phyloP scores from a whole-genome alignment of 441 rosid genomes.

The Gossypium laxum region DNA sequence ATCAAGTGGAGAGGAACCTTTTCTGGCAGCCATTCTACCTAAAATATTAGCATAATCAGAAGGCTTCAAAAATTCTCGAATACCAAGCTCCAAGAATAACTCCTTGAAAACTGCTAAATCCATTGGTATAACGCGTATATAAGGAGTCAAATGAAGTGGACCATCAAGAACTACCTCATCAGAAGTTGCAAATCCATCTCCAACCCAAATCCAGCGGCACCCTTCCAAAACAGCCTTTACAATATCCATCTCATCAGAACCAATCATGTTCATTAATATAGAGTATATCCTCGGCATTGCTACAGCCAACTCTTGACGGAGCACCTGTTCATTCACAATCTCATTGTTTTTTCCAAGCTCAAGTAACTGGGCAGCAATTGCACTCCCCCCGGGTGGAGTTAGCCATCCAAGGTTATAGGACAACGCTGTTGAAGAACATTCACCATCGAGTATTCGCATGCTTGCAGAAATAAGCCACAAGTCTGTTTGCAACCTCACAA shows the following conservation, averaged over 20 bases:
- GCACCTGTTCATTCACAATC: conserved; percentile 60
- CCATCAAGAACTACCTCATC: conserved; percentile 97
- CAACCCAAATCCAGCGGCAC: conserved; percentile 99
- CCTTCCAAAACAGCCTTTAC: conserved; percentile 97
- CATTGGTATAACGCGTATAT: conserved; percentile 79
- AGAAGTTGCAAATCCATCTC: conserved; percentile 90
- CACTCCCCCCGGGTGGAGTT: conserved; percentile 87
- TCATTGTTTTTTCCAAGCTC: conserved; percentile 98
- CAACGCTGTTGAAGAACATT: conserved; percentile 88
- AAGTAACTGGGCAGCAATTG: conserved; percentile 92
- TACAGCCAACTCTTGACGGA: conserved; percentile 82
- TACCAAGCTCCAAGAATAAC: conserved; percentile 77
- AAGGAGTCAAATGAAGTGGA: conserved; percentile 91
- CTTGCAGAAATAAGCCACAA: conserved; percentile 96
- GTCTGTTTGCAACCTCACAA: conserved; percentile 74
- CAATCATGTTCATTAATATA: conserved; percentile 55
- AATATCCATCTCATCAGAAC: conserved; percentile 96
- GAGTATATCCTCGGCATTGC: conserved; percentile 89
- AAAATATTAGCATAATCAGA: conserved; percentile 77
- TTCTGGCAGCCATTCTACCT: conserved; percentile 64
- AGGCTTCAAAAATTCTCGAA: conserved; percentile 76
- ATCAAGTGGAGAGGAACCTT: conserved; percentile 68
- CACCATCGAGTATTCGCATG: conserved; percentile 93
- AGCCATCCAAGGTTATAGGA: conserved; percentile 91
- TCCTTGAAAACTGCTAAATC: conserved; percentile 88